phyloP scores from a whole-genome alignment of 2,329 filamentous ascomycete species.

The Chaetomiaceae sp. region DNA sequence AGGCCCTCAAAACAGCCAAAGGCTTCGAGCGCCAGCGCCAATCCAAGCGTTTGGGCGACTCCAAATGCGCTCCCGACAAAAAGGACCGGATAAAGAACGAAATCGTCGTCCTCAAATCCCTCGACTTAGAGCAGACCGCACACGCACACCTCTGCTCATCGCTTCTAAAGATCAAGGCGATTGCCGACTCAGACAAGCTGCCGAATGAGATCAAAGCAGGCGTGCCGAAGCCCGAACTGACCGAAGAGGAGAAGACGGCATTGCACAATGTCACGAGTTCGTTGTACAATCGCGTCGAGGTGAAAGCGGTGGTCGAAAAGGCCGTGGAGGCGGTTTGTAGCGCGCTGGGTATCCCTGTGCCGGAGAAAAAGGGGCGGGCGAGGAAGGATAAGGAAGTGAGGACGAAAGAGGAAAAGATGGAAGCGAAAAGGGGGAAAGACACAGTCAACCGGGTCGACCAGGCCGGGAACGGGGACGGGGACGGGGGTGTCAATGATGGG shows the following conservation, averaged over 20 bases:
- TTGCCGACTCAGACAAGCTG: conserved; percentile 48
- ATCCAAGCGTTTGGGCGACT: conserved; percentile 53
- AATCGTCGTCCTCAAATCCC: conserved; percentile 52
- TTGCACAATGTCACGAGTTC: conserved; percentile 58
- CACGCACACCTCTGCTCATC: conserved; percentile 53
- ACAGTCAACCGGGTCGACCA: conserved; percentile 1
- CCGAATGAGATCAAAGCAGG: conserved; percentile 45
- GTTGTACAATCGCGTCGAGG: conserved; percentile 49
- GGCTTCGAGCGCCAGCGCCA: conserved; percentile 76
- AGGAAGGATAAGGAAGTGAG: conserved; percentile 31
- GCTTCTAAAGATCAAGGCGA: conserved; percentile 49
- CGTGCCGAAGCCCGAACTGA: conserved; percentile 47
- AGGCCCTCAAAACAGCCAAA: conserved; percentile 67
- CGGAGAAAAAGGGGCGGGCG: conserved; percentile 39
- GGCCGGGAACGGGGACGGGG: conserved; percentile 14
- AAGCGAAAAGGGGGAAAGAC: background rate
- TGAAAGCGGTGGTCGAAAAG: conserved; percentile 46
- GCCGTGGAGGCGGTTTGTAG: conserved; percentile 48
- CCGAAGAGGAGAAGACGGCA: conserved; percentile 47
- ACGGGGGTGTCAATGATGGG: conserved; percentile 4
- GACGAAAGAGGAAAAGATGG: conserved; percentile 28
- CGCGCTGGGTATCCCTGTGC: conserved; percentile 44
- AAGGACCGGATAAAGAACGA: conserved; percentile 59
- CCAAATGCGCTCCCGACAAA: conserved; percentile 44
- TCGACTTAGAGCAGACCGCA: conserved; percentile 55